Evolutionary conservation across 176 grass and related monocot genomes (phyloP).

Genomic region (Aegilops speltoides): DNA sequence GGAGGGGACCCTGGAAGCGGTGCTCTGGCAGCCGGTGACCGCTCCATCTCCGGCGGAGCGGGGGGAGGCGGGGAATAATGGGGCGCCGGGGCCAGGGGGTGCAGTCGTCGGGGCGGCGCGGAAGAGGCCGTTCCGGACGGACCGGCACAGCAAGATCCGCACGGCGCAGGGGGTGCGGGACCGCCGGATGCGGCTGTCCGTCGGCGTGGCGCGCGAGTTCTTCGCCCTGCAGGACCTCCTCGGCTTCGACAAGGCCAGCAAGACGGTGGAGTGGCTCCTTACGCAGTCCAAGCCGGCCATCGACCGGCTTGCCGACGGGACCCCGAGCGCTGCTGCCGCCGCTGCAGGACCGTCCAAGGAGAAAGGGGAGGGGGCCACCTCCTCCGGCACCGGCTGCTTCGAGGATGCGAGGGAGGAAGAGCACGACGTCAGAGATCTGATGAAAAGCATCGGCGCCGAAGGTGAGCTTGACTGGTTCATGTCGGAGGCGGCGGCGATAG

Average conservation of each 20-base stretch:
- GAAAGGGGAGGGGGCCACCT: conserved; percentile 30
- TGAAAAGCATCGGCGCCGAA: conserved; percentile 12
- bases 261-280: conserved; percentile 83
- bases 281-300: conserved; percentile 73
- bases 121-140: conserved; percentile 50
- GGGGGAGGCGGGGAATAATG: not conserved
- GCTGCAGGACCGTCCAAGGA: not conserved
- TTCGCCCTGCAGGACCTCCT: conserved; percentile 81
- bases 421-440: conserved; percentile 27
- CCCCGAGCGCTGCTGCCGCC: not conserved
- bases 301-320: conserved; percentile 33
- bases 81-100: not conserved
- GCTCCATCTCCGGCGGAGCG: not conserved
- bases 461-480: conserved; percentile 8
- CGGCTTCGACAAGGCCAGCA: conserved; percentile 89
- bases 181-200: conserved; percentile 85
- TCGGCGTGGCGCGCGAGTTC: conserved; percentile 73
- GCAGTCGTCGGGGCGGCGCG: not conserved
- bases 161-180: conserved; percentile 81
- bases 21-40: conserved; percentile 32
- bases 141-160: conserved; percentile 93
- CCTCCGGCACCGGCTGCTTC: conserved; percentile 1
- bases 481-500: not conserved
- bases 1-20: conserved; percentile 40
- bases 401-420: conserved; percentile 25